These are phyloP conservation scores for Magnolia officinalis DNA, from an alignment of 164 flowering plant species.

Conservation along the genomic window DNA sequence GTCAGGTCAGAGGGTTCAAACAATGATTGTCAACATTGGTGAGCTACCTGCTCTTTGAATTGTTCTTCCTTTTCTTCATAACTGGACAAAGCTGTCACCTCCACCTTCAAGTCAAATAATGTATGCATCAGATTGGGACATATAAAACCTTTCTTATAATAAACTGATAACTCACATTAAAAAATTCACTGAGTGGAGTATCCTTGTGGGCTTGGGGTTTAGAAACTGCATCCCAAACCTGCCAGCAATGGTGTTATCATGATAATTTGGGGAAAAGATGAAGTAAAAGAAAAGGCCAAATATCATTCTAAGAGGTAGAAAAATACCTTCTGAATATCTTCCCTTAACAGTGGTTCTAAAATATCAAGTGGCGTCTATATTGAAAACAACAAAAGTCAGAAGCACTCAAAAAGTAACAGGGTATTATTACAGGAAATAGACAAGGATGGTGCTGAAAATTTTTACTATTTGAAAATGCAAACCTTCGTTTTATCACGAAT, in stretches of 20 bases:
- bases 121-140: neutral
- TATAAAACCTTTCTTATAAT: no score
- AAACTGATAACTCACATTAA: slow-evolving; percentile 35
- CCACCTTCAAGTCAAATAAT: slow-evolving; percentile 33
- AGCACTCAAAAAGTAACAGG: neutral
- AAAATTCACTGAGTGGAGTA: slow-evolving; percentile 59
- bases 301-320: neutral
- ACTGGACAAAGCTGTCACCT: slow-evolving; percentile 55
- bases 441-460: neutral
- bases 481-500: slow-evolving; percentile 70
- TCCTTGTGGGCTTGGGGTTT: slow-evolving; percentile 52
- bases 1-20: neutral
- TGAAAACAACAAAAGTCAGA: slow-evolving; percentile 8
- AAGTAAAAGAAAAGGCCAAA: neutral
- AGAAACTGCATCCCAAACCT: slow-evolving; percentile 64
- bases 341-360: slow-evolving; percentile 53
- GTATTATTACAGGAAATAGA: no score
- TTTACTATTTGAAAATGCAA: slow-evolving; percentile 2
- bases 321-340: slow-evolving; percentile 61
- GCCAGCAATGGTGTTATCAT: slow-evolving; percentile 13
- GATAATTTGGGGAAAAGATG: neutral
- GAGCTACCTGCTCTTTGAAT: slow-evolving; percentile 58
- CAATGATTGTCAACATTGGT: neutral
- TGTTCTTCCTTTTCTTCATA: slow-evolving; percentile 62
- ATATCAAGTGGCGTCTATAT: slow-evolving; percentile 52